A percentile compares a stretch with the other conserved stretches of the same genome.
phyloP scores from a whole-genome alignment of 305 asterid species.

The Rubia occidens region DNA sequence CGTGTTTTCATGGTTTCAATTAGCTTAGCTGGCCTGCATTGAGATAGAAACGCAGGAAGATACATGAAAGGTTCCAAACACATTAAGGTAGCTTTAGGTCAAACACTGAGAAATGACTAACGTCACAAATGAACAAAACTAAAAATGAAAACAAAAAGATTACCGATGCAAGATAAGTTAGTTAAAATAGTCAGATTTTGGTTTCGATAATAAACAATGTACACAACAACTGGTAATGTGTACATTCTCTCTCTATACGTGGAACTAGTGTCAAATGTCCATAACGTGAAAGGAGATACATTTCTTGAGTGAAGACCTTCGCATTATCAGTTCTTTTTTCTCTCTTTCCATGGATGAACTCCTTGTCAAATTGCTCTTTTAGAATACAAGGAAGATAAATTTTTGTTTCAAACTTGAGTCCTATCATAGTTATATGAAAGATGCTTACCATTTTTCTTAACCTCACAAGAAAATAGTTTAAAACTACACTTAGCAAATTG shows the following conservation, averaged over 20 bases:
- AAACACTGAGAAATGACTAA: background rate
- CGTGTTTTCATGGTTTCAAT: constrained; percentile 63
- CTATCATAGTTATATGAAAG: background rate
- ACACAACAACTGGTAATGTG: background rate
- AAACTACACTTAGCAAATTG: background rate
- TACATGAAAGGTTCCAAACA: background rate
- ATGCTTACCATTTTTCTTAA: background rate
- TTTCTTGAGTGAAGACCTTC: background rate
- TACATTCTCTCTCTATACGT: too few relatives aligned
- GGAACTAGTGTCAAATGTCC: background rate
- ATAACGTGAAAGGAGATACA: background rate
- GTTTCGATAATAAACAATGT: background rate
- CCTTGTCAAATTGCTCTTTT: background rate
- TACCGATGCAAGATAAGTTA: background rate
- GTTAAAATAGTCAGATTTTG: background rate
- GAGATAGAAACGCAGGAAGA: background rate
- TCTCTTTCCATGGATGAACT: background rate
- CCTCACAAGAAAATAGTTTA: background rate
- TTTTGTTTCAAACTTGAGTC: background rate
- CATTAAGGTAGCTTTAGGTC: background rate
- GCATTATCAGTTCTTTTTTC: background rate
- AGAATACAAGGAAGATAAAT: background rate
- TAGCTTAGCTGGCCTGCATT: constrained; percentile 70
- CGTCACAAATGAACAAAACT: background rate
- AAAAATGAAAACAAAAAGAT: background rate